Evolutionary conservation across 2,329 filamentous ascomycete species (phyloP).

Genomic region (Drechslerella coelobrocha): DNA sequence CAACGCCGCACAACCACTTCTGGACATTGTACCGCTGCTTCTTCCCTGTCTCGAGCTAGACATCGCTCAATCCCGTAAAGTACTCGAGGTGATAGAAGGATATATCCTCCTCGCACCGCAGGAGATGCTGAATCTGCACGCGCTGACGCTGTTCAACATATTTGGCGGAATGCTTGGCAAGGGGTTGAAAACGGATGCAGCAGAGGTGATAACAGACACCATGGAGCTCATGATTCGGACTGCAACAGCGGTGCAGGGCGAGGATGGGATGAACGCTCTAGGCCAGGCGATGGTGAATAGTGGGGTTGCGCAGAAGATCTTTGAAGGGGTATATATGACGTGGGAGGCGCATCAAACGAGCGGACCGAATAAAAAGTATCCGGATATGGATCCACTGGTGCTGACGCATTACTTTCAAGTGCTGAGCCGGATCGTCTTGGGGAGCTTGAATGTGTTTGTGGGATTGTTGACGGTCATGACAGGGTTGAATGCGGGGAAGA

Average conservation of each 20-base stretch:
- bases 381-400: conserved; percentile 74
- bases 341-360: conserved; percentile 80
- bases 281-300: conserved; percentile 70
- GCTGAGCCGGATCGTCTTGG: conserved; percentile 72
- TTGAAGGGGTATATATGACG: conserved; percentile 71
- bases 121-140: conserved; percentile 68
- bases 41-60: conserved; percentile 73
- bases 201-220: conserved; percentile 67
- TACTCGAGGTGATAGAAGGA: conserved; percentile 71
- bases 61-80: conserved; percentile 68
- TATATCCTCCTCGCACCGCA: conserved; percentile 75
- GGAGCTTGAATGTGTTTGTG: conserved; percentile 72
- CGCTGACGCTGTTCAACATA: conserved; percentile 60
- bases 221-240: conserved; percentile 71
- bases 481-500: conserved; percentile 53
- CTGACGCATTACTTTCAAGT: conserved; percentile 87
- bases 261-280: conserved; percentile 68
- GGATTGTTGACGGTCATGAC: conserved; percentile 56
- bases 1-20: conserved; percentile 68
- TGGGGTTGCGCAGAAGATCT: conserved; percentile 69
- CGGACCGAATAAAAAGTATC: conserved; percentile 75
- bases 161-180: conserved; percentile 61
- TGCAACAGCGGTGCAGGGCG: conserved; percentile 69
- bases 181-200: conserved; percentile 61
- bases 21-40: conserved; percentile 68